Base-by-base conservation (phyloP, 805 yeast genomes). In the Lachancea meyersii region DNA sequence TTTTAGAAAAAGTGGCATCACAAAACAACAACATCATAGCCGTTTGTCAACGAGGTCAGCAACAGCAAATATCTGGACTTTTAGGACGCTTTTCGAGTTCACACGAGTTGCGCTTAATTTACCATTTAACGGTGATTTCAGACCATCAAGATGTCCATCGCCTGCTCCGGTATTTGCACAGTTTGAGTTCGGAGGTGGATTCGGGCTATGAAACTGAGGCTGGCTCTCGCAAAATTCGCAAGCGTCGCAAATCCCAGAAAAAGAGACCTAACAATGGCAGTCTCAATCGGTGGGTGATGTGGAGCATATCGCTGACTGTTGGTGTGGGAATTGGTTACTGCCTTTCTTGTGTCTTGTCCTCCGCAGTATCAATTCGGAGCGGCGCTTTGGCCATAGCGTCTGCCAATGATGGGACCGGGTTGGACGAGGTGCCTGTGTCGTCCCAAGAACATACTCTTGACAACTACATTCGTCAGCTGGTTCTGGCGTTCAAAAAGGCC, bases 281-380 rank as follows among this genome's bases (percentile, higher is more conserved):
- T 14, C 18, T 44, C 18, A 48, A 42, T 35, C 44, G 51, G 37
- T 50, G 58, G 53, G 41, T 48, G 17, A 24, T 53, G 10, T 57
- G 59, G 59, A 57, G 60, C 3, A 41, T 59, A 5, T 59, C 65
- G 6, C 35, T 59, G 7, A 51, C 62, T 1, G 48, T 58, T 1
- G 64, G 65, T 11, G 54, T 59, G 13, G 64, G 65, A 4, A 47
- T 58, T 8, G 63, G 64, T 2, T 59, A 53, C 38, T 59, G 54
- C 43, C 38, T 60, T 19, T 52, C 61, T 10, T 52, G 50, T 38
- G 46, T 51, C 28, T 47, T 49, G 19, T 48, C 56, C 31, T 21
- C 36, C 35, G 18, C 30, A 28, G 14, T 38, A 23, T 23, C 41
- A 24, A 35, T 33, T 34, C 34, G 42, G n/a, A 42, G 26, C 23